These are phyloP conservation scores for Drechslera avenae DNA, from an alignment of 2,329 filamentous ascomycete species.

Conservation along the genomic window DNA sequence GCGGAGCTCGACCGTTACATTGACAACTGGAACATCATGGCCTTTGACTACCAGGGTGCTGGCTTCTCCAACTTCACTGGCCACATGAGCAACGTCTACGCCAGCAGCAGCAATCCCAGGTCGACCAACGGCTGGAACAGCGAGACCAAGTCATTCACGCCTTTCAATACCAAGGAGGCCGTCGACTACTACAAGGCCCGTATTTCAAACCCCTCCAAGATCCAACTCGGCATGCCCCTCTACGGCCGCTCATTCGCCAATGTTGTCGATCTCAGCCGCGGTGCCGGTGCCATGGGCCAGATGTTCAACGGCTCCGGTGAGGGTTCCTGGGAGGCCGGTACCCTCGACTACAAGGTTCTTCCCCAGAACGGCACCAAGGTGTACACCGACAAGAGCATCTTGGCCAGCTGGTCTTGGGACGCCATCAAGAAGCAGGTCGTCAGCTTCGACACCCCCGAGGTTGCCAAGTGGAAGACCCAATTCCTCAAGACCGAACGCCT, in stretches of 20 bases:
- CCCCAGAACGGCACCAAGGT: conserved; percentile 30
- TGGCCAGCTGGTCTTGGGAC: conserved; percentile 33
- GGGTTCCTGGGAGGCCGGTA: conserved; percentile 33
- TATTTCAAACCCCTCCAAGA: conserved; percentile 27
- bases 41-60: conserved; percentile 64
- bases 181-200: conserved; percentile 32
- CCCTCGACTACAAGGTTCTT: conserved; percentile 37
- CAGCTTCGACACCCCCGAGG: conserved; percentile 34
- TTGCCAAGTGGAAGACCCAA: conserved; percentile 30
- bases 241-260: conserved; percentile 40
- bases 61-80: conserved; percentile 77
- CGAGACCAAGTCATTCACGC: conserved; percentile 1
- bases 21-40: conserved; percentile 67
- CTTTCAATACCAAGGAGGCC: conserved; percentile 36
- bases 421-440: conserved; percentile 25
- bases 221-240: conserved; percentile 36
- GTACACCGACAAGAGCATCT: conserved; percentile 23
- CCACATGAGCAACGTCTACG: conserved; percentile 36
- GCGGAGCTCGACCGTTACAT: conserved; percentile 50
- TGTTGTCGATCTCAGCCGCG: conserved; percentile 23
- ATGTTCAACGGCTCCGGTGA: conserved; percentile 33
- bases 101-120: conserved; percentile 20
- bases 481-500: conserved; percentile 32
- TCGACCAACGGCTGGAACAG: conserved; percentile 29
- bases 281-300: conserved; percentile 56